Evolutionary conservation across 768 basidiomycete genomes (phyloP).

Genomic region (Mycena albidolilacea): DNA sequence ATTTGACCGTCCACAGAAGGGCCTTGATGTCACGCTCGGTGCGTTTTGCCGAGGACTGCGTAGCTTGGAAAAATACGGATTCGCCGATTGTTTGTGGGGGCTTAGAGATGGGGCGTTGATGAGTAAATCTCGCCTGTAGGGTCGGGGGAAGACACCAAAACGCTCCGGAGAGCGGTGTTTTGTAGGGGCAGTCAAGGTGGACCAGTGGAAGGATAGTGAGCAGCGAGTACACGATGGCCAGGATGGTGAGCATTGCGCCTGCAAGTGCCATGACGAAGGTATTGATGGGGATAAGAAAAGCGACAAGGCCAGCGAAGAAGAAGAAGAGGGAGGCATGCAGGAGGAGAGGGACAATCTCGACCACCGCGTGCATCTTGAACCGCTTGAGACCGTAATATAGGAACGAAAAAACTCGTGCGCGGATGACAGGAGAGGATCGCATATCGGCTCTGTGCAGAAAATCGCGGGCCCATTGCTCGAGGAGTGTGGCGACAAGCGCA

Average conservation of each 20-base stretch:
- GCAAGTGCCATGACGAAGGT: constrained; percentile 21
- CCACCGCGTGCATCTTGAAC: constrained; percentile 7
- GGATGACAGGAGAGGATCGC: constrained; percentile 21
- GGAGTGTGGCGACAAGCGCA: constrained; percentile 24
- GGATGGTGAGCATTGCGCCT: constrained; percentile 13
- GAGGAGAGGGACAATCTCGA: constrained; percentile 35
- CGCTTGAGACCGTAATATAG: constrained; percentile 28
- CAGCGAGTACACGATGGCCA: constrained; percentile 27
- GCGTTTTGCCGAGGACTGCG: background rate
- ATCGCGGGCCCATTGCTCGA: constrained; percentile 33
- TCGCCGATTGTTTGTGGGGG: background rate
- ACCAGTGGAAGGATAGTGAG: constrained; percentile 36
- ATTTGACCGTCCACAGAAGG: constrained; percentile 17
- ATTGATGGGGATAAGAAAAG: constrained; percentile 31
- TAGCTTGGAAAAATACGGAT: constrained; percentile 2
- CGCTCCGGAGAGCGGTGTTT: constrained; percentile 27
- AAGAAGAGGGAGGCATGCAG: constrained; percentile 36
- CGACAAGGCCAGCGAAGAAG: constrained; percentile 38
- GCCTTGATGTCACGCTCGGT: constrained; percentile 13
- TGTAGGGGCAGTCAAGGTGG: constrained; percentile 36
- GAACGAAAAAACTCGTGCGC: constrained; percentile 25
- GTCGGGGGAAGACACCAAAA: constrained; percentile 7
- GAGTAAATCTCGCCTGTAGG: constrained; percentile 5
- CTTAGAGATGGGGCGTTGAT: background rate
- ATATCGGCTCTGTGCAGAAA: constrained; percentile 20